phyloP scores from a whole-genome alignment of 108 stramenopile genomes.

The Discostella pseudostelligera region DNA sequence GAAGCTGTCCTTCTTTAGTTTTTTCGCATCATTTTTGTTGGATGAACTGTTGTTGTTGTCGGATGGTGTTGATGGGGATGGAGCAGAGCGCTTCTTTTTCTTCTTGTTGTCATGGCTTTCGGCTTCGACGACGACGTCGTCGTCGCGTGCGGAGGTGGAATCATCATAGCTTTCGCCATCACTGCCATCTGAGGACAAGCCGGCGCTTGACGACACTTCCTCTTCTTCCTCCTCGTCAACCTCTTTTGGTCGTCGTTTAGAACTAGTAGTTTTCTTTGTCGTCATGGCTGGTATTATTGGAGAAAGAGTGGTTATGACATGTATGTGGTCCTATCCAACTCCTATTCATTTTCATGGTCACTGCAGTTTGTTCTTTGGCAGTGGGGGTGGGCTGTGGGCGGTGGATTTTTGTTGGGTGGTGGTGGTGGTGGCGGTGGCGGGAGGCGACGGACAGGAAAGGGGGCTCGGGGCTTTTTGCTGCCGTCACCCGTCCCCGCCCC shows the following conservation, averaged over 20 bases:
- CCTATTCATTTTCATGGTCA: neutral
- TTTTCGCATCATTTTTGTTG: neutral
- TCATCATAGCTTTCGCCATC: neutral
- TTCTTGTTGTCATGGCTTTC: neutral
- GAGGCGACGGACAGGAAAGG: neutral
- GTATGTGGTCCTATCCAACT: neutral
- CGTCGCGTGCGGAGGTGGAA: neutral
- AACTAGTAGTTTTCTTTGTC: neutral
- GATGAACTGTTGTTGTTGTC: neutral
- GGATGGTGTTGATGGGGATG: neutral
- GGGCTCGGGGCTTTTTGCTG: neutral
- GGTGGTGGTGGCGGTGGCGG: slow-evolving; percentile 3
- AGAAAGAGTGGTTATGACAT: too few species aligned
- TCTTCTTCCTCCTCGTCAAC: slow-evolving; percentile 1
- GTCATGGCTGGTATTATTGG: neutral
- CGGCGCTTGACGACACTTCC: neutral
- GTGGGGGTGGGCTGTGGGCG: neutral
- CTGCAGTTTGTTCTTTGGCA: slow-evolving; percentile 1
- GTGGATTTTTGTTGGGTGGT: neutral
- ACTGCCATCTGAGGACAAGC: neutral
- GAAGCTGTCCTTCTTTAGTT: neutral
- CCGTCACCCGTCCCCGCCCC: neutral
- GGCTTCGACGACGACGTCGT: neutral
- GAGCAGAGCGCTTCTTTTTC: slow-evolving; percentile 13
- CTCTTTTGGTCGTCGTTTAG: neutral